Evolutionary conservation across 805 yeast genomes (phyloP), one percentile per base, ranked within the genome.

Genomic region (Metschnikowia borealis): DNA sequence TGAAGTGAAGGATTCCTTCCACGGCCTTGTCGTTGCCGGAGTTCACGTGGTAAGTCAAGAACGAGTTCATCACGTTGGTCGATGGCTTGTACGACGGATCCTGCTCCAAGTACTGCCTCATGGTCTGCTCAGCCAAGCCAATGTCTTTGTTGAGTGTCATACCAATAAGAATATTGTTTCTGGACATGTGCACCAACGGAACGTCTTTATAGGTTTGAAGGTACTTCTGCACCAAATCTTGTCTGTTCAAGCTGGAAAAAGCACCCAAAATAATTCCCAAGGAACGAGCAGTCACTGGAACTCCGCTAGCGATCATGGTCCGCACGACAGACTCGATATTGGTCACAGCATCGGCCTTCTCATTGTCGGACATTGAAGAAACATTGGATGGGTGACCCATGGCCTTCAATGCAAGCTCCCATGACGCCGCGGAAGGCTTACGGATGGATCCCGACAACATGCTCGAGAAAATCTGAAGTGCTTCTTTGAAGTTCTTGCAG

Each of bases 391-490:
- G 68, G 52, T 64, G 68, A 7, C 75, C 71, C 60, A 77, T 73
- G 0, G 85, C 72, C 46, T 75, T 68, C 46, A 87, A 65, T 29
- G 85, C 71, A 46, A 78, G 73, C 47, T 83, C 82, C 89, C 89
- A 87, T 1, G 82, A 63, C 0, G 64, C 56, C n/a, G 73, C 56
- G 4, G 75, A 63, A n/a, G 82, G 82, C 23, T 54, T 60, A 13
- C 23, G 35, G 15, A 72, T 60, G 18, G 75, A 77, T 6, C 62
- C 57, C 10, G 62, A 53, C 26, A 76, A 55, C 67, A 85, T 62
- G 39, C 66, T 69, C 52, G 77, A 79, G 80, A 87, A 84, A 1
- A 80, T 62, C 10, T 66, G 65, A 50, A 77, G 67, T 2, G 77
- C 75, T 35, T 65, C 67, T 14, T 63, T 63, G 15, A 70, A 66